Percentiles rank a stretch among this genome's conserved stretches.
Evolutionary conservation across 441 rosid genomes (phyloP).

Genomic region (Corymbia calophylla): DNA sequence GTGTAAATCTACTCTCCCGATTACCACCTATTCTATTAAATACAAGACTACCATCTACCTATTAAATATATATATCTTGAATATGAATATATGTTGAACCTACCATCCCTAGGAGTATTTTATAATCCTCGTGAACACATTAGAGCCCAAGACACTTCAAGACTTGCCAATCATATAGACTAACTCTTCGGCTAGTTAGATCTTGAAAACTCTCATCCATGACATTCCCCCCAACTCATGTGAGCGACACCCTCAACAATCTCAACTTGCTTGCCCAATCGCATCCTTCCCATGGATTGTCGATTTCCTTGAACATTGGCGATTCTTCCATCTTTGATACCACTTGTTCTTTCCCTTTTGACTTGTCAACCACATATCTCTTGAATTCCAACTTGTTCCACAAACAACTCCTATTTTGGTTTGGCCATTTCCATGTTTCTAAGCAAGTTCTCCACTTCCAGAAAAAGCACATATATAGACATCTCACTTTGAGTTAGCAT

Average conservation of each 20-base stretch:
- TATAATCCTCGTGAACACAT: neutral
- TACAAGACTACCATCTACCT: neutral
- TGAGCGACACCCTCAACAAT: neutral
- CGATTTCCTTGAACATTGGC: neutral
- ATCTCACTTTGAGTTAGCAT: neutral
- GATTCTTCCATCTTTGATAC: neutral
- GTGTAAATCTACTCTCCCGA: neutral
- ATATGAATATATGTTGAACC: too few relatives aligned
- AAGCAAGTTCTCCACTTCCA: neutral
- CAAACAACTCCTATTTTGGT: neutral
- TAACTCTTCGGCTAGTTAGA: neutral
- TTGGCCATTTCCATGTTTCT: neutral
- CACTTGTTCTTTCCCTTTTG: neutral
- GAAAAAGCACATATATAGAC: neutral
- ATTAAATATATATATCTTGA: neutral
- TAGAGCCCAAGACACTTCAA: neutral
- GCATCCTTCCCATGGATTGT: neutral
- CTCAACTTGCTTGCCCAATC: neutral
- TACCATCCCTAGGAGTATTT: neutral
- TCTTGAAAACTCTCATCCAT: neutral
- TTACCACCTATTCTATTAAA: too few relatives aligned
- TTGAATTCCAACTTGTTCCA: neutral
- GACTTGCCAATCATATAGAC: neutral
- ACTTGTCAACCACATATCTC: fast-evolving
- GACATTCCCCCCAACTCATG: neutral